A percentile compares a stretch with the other conserved stretches of the same genome.
Evolutionary conservation across 352 stramenopile genomes (phyloP).

Genomic region (Globisporangium radiosum): DNA sequence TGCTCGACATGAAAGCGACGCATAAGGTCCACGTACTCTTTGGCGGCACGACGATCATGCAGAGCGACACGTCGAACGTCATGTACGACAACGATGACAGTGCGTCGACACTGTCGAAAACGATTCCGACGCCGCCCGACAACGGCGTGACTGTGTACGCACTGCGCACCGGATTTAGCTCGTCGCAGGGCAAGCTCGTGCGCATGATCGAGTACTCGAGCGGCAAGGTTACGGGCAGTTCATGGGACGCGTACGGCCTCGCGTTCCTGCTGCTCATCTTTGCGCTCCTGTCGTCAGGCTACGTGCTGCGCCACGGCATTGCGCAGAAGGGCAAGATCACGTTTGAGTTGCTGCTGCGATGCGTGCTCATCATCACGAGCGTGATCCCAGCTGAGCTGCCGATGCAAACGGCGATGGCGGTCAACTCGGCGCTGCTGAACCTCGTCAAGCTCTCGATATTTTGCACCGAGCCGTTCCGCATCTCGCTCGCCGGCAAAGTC

Average conservation of each 20-base stretch:
- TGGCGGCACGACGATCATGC: conserved; percentile 90
- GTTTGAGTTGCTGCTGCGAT: conserved; percentile 96
- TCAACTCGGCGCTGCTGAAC: conserved; percentile 94
- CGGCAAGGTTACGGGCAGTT: conserved; percentile 93
- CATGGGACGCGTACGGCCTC: conserved; percentile 94
- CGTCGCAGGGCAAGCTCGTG: conserved; percentile 96
- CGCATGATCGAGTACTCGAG: conserved; percentile 98
- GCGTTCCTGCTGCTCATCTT: conserved; percentile 96
- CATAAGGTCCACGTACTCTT: conserved; percentile 92
- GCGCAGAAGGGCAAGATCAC: conserved; percentile 88
- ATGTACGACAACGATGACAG: conserved; percentile 10
- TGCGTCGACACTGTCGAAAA: conserved; percentile 12
- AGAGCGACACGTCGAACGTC: conserved; percentile 54
- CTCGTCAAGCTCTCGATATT: conserved; percentile 96
- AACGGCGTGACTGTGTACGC: conserved; percentile 92
- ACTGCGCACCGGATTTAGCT: conserved; percentile 96
- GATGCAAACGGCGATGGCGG: conserved; percentile 96
- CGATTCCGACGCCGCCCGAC: conserved; percentile 81
- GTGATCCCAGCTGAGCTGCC: conserved; percentile 98
- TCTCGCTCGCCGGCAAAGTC: conserved; percentile 95
- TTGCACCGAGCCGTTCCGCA: conserved; percentile 98
- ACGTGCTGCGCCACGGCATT: conserved; percentile 90
- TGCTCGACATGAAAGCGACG: conserved; percentile 80
- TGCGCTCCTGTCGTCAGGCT: conserved; percentile 91
- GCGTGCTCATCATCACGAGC: conserved; percentile 98